Evolutionary conservation across 495 filamentous ascomycete genomes (phyloP).

Genomic region (Massariosphaeria phaeospora): DNA sequence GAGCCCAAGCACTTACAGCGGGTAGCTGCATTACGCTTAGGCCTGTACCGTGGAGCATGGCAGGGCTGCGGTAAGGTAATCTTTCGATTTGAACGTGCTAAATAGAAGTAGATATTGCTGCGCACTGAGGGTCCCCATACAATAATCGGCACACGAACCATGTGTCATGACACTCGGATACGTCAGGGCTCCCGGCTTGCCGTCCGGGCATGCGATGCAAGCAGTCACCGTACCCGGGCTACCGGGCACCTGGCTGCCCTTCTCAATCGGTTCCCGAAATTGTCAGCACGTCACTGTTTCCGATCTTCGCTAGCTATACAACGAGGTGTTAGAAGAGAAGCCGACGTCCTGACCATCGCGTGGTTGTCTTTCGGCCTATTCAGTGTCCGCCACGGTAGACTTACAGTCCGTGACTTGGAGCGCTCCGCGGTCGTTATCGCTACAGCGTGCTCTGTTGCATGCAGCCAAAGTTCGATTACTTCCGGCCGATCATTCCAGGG

Average conservation of each 20-base stretch:
- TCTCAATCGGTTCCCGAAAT: not conserved
- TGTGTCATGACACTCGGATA: not conserved
- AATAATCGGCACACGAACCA: not conserved
- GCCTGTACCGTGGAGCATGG: not conserved
- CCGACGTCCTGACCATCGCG: not conserved
- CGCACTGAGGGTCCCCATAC: not conserved
- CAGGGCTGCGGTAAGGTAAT: not conserved
- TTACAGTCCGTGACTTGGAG: not conserved
- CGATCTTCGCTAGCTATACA: too few species aligned
- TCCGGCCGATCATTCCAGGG: conserved; percentile 32
- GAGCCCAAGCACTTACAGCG: conserved; percentile 25
- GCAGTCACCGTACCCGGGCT: conserved; percentile 10
- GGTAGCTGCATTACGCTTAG: conserved; percentile 24
- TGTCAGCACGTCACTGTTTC: not conserved
- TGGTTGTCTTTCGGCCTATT: not conserved
- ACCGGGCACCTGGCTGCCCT: conserved; percentile 3
- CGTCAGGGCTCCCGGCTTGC: not conserved
- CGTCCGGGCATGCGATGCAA: not conserved
- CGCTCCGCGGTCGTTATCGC: conserved; percentile 2
- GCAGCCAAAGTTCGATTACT: conserved; percentile 30
- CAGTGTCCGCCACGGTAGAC: conserved; percentile 1
- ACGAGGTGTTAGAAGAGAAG: too few species aligned
- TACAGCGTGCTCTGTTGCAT: conserved; percentile 4
- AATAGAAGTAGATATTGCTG: not conserved
- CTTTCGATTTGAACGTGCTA: not conserved